Evolutionary conservation across 495 filamentous ascomycete genomes (phyloP).

Genomic region (Annulohypoxylon stygium): DNA sequence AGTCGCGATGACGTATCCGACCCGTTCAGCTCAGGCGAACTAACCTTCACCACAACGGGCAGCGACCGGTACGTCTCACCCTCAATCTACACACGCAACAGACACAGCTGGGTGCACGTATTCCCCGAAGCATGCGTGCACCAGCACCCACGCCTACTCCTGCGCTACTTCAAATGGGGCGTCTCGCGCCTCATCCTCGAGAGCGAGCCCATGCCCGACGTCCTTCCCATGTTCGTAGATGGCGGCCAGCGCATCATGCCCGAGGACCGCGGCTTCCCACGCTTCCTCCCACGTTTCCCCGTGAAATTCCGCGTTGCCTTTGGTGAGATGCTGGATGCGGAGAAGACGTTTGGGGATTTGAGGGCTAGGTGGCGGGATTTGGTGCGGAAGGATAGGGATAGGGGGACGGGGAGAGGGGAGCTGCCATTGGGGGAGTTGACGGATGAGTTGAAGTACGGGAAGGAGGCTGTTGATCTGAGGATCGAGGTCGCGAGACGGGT

Average conservation of each 20-base stretch:
- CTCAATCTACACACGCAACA: constrained; percentile 64
- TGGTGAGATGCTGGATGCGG: constrained; percentile 72
- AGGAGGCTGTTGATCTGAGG: constrained; percentile 81
- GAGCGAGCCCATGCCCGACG: constrained; percentile 80
- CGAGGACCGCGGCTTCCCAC: constrained; percentile 81
- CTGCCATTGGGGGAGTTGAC: constrained; percentile 69
- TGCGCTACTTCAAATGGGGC: constrained; percentile 99
- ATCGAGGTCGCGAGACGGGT: constrained; percentile 85
- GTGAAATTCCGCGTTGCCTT: constrained; percentile 82
- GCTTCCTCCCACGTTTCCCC: constrained; percentile 81
- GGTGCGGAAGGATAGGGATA: constrained; percentile 53
- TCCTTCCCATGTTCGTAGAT: constrained; percentile 95
- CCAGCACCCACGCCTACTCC: constrained; percentile 79
- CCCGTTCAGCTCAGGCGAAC: constrained; percentile 67
- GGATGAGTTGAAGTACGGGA: constrained; percentile 75
- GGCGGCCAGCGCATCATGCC: constrained; percentile 88
- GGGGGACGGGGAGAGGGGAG: background rate
- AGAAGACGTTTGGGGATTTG: constrained; percentile 74
- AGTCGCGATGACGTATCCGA: no score
- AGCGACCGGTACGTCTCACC: constrained; percentile 70
- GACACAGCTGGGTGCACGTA: constrained; percentile 88
- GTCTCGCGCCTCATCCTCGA: constrained; percentile 90
- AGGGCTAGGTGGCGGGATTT: constrained; percentile 76
- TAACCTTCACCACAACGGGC: constrained; percentile 75
- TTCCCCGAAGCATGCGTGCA: constrained; percentile 96